Conservation (phyloP, 2,329 filamentous ascomycete genomes). For the Boeremia lycopersici region DNA sequence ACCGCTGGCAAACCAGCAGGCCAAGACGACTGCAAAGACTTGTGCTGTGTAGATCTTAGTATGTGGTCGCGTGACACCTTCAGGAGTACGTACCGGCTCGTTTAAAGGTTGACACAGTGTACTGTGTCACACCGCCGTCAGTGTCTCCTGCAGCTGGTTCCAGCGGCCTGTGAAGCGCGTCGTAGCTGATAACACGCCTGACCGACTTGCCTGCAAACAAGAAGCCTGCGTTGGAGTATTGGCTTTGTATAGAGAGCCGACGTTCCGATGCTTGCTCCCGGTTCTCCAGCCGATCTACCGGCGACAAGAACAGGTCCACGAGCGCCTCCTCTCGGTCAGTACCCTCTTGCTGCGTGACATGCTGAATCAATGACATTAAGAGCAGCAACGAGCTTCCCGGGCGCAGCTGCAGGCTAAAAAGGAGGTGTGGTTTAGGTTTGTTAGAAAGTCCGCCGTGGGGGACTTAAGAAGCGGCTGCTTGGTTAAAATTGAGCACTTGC, state of each 20-base stretch:
- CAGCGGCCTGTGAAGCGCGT: conserved; percentile 52
- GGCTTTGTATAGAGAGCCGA: conserved; percentile 40
- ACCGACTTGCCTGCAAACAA: conserved; percentile 39
- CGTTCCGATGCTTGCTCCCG: conserved; percentile 37
- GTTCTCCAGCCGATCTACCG: conserved; percentile 40
- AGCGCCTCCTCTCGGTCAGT: conserved; percentile 53
- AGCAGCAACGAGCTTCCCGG: conserved; percentile 18
- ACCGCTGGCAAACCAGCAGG: conserved; percentile 49
- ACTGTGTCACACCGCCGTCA: conserved; percentile 54
- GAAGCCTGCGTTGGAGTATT: conserved; percentile 28
- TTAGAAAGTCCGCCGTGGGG: conserved; percentile 2
- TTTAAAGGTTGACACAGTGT: conserved; percentile 53
- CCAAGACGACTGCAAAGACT: conserved; percentile 43
- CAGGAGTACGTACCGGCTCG: conserved; percentile 37
- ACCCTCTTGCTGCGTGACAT: conserved; percentile 58
- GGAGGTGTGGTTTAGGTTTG: conserved; percentile 9
- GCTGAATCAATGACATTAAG: conserved; percentile 59
- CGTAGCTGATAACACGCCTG: conserved; percentile 54
- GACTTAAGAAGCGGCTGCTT: conserved; percentile 11
- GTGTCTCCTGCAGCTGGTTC: conserved; percentile 46
- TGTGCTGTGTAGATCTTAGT: conserved; percentile 35
- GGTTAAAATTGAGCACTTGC: conserved; percentile 14
- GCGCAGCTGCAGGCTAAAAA: conserved; percentile 17
- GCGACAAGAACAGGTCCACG: conserved; percentile 43
- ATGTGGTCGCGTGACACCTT: conserved; percentile 7